A percentile compares a stretch with the other conserved stretches of the same genome.
Conservation (phyloP, 1,284 basidiomycete species). For the Sparassis latifolia region DNA sequence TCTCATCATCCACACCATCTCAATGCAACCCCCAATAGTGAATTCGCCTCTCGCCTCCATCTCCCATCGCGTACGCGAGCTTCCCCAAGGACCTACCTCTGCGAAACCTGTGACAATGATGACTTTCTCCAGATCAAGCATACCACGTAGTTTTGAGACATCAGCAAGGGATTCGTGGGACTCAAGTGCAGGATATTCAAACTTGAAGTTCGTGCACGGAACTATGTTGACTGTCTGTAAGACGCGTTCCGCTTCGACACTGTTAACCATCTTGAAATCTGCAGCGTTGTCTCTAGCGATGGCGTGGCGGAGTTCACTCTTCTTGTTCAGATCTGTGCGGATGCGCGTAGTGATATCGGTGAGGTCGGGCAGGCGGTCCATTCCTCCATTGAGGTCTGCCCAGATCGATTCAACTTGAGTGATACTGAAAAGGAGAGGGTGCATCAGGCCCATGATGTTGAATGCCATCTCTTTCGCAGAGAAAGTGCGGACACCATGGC, state of each 20-base stretch:
- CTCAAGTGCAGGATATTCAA: conserved; percentile 85
- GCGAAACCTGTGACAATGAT: conserved; percentile 92
- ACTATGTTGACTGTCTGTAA: conserved; percentile 91
- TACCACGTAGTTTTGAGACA: conserved; percentile 71
- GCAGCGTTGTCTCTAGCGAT: conserved; percentile 91
- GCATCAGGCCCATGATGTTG: conserved; percentile 98
- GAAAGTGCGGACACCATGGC: conserved; percentile 94
- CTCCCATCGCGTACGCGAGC: conserved; percentile 98
- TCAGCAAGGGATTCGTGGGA: conserved; percentile 61
- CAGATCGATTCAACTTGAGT: conserved; percentile 99
- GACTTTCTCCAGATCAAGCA: conserved; percentile 94
- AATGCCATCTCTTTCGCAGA: conserved; percentile 99
- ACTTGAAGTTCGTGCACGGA: conserved; percentile 96
- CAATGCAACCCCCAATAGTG: conserved; percentile 95
- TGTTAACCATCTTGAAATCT: conserved; percentile 91
- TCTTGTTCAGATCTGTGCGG: conserved; percentile 69
- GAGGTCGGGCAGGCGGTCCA: conserved; percentile 94
- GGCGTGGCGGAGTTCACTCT: conserved; percentile 88
- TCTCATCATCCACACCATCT: conserved; percentile 99
- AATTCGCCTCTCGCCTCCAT: conserved; percentile 94
- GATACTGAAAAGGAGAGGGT: conserved; percentile 98
- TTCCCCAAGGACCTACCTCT: conserved; percentile 99
- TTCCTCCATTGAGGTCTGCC: conserved; percentile 96
- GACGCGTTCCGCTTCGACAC: conserved; percentile 88
- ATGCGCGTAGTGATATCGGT: conserved; percentile 89